These are phyloP conservation scores for Polygonum aviculare DNA, from an alignment of 148 eudicot species.

Conservation along the genomic window DNA sequence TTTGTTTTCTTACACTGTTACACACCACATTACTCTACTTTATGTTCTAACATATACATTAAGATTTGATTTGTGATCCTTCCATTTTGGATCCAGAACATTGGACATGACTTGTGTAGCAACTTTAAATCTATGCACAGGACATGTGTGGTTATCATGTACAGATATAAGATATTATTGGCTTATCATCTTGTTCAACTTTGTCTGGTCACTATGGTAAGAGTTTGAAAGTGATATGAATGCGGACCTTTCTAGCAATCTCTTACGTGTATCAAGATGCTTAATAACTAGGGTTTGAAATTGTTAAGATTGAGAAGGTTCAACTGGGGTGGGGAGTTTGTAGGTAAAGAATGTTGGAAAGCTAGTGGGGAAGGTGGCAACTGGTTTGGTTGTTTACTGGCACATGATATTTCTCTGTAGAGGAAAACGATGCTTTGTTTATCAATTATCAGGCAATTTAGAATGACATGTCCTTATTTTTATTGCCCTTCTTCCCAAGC, in stretches of 20 bases:
- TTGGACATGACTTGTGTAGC: not conserved
- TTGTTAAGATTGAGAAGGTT: not conserved
- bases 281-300: too few species aligned
- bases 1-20: not conserved
- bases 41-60: not conserved
- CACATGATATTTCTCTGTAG: not conserved
- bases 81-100: not conserved
- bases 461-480: not conserved
- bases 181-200: too few species aligned
- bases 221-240: not conserved
- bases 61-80: not conserved
- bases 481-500: not conserved
- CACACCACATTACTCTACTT: not conserved
- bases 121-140: not conserved
- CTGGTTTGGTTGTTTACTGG: not conserved
- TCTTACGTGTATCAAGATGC: too few species aligned
- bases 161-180: not conserved
- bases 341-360: not conserved
- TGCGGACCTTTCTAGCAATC: not conserved
- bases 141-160: not conserved
- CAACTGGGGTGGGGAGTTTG: constrained; percentile 3
- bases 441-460: not conserved
- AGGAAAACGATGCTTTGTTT: not conserved
- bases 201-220: not conserved
- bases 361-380: not conserved